Base-by-base conservation (phyloP, 495 filamentous ascomycete species). In the Pseudoneurospora amorphoporcata region DNA sequence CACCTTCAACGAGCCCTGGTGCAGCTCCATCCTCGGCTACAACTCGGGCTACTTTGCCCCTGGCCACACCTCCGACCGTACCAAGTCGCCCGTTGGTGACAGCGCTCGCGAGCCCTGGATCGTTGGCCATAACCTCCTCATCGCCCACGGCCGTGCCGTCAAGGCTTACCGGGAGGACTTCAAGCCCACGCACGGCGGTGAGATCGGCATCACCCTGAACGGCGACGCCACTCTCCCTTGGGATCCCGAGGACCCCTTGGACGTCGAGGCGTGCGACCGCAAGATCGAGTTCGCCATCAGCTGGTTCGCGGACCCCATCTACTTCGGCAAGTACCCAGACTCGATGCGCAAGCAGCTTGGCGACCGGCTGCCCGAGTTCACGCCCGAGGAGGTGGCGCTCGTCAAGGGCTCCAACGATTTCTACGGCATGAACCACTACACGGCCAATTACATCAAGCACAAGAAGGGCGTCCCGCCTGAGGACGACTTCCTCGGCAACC, bases 391-490 rank as follows among this genome's bases (percentile, higher is more conserved):
- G 75, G 77, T 86, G 8, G 88, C 87, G 4, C 84, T 93, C 8
- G 88, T 93, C 58, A 85, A 90, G 69, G 91, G 90, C 47, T 91
- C 89, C 79, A 93, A 92, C 78, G 90, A 93, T 82, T 93, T 93
- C 80, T 92, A 93, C 81, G 91, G 91, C 74, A 92, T 93, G 91
- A 93, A 93, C 84, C 91, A 92, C 84, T 93, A 94, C 85, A 92
- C 91, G 71, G 89, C 91, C 76, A 91, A 92, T 86, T 94, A 90
- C 83, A 90, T 94, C 83, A 89, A 88, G 78, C 90, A 92, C 82
- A 88, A 89, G 80, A 85, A 84, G 5, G 83, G 83, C 12, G 82
- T 84, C 45, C 79, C 83, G 39, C 79, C 91, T 4, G 86, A 88
- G 37, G 85, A 91, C 68, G 92, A 94, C 81, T 89, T 89, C 82